Evolutionary conservation across 306 rosid genomes (phyloP), one percentile per base, ranked within the genome.

Genomic region (Dicorynia guianensis): DNA sequence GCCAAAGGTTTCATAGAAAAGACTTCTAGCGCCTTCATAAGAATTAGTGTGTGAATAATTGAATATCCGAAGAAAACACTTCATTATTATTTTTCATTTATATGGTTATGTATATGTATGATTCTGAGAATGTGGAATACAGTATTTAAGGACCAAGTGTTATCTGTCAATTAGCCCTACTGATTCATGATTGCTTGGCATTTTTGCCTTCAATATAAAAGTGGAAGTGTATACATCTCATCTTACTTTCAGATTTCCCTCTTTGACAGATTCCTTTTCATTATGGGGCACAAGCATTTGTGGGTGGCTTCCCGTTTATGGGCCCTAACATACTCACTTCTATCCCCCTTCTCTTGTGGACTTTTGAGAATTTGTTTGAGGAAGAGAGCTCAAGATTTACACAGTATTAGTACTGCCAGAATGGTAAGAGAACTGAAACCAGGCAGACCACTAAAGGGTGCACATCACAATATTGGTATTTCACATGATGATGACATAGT

Each of bases 371-470:
- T 93, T 40, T 76, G 83, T 63, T 82, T 93, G 86, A 90, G 83
- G 90, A 93, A 93, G 90, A 78, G 86, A 59, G 58, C 44, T 63
- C 72, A 85, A 60, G 96, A 90, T 83, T 79, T 90, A 78, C 73
- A 84, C 9, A 77, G 82, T 64, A 79, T 93, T 38, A 82, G 76
- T 72, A 89, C 83, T 57, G 89, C 86, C 39, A 87, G 86, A 75
- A 52, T 65, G 63, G 71, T 34, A 36, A 87, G 92, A 78, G 76
- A 52, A 44, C 81, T 67, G 49, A 80, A 79, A 39, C 69, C 34
- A 25, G 61, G 78, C 39, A 69, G 80, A 74, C 68, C 76, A 6
- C 65, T 63, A 50, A 5, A 66, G 55, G n/a, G n/a, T n/a, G n/a
- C n/a, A n/a, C n/a, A n/a, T n/a, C n/a, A n/a, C n/a, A n/a, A n/a